Evolutionary conservation across 345 rosid genomes (phyloP).

Genomic region (Brassica cretica): DNA sequence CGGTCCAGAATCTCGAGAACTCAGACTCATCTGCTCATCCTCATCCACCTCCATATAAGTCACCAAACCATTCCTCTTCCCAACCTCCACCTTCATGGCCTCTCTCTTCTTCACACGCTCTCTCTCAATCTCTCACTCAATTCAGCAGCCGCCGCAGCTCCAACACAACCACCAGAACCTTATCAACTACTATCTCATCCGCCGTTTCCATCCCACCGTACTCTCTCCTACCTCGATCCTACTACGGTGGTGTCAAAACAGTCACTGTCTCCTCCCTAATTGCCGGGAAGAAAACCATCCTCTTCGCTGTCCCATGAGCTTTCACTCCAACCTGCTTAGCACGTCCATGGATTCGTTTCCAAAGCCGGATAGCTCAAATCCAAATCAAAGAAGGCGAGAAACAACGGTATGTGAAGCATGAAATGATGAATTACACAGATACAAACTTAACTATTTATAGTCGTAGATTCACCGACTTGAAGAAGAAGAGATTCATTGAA

Average conservation of each 20-base stretch:
- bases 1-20: no score
- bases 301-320: neutral
- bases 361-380: neutral
- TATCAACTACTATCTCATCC: slow-evolving; percentile 45
- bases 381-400: neutral
- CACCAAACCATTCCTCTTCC: slow-evolving; percentile 25
- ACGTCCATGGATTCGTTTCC: neutral
- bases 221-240: slow-evolving; percentile 73
- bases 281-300: neutral
- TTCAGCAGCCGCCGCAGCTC: slow-evolving; percentile 30
- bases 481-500: neutral
- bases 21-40: no score
- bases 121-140: slow-evolving; percentile 35
- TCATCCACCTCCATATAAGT: no score
- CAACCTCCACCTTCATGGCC: slow-evolving; percentile 36
- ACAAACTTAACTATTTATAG: neutral
- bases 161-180: slow-evolving; percentile 28
- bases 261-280: neutral
- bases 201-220: slow-evolving; percentile 56
- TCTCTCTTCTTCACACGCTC: slow-evolving; percentile 38
- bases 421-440: neutral
- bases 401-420: neutral
- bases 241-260: slow-evolving; percentile 48
- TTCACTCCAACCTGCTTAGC: neutral
- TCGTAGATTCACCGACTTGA: neutral